A percentile compares a stretch with the other conserved stretches of the same genome.
phyloP scores from a whole-genome alignment of 805 yeast species.

The Pichia manshurica region DNA sequence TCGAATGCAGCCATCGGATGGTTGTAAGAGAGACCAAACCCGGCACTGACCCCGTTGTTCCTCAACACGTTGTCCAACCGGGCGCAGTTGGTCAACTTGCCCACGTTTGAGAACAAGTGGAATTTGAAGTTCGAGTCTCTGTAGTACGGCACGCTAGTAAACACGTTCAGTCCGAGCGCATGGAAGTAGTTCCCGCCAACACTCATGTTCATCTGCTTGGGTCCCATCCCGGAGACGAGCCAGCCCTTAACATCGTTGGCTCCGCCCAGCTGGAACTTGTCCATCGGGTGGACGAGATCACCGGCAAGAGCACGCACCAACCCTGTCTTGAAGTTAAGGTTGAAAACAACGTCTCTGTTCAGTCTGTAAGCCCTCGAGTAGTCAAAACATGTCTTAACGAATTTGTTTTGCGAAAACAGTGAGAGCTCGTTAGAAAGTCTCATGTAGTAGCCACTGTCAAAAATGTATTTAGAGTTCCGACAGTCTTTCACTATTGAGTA shows the following conservation, averaged over 20 bases:
- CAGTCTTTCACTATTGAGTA: constrained; percentile 40
- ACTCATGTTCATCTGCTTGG: constrained; percentile 43
- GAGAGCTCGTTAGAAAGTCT: constrained; percentile 28
- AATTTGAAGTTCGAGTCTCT: constrained; percentile 42
- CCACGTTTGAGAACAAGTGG: constrained; percentile 45
- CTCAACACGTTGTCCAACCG: constrained; percentile 8
- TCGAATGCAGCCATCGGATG: constrained; percentile 58
- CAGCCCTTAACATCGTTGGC: constrained; percentile 55
- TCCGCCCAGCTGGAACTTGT: constrained; percentile 53
- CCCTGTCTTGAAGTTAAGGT: constrained; percentile 26
- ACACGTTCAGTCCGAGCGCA: constrained; percentile 41
- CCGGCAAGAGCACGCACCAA: constrained; percentile 17
- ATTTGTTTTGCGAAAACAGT: constrained; percentile 28
- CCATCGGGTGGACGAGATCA: constrained; percentile 36
- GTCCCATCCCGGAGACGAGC: constrained; percentile 47
- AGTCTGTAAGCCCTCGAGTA: constrained; percentile 31
- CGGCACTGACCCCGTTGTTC: constrained; percentile 30
- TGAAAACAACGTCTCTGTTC: constrained; percentile 17
- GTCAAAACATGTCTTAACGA: constrained; percentile 39
- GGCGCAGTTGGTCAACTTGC: constrained; percentile 33
- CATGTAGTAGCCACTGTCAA: constrained; percentile 36
- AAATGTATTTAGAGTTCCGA: constrained; percentile 39
- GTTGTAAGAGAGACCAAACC: constrained; percentile 46
- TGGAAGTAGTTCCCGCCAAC: constrained; percentile 49
- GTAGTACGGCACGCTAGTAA: constrained; percentile 39